Evolutionary conservation across 139 green algal genomes (phyloP).

Genomic region (Micractinium conductrix): DNA sequence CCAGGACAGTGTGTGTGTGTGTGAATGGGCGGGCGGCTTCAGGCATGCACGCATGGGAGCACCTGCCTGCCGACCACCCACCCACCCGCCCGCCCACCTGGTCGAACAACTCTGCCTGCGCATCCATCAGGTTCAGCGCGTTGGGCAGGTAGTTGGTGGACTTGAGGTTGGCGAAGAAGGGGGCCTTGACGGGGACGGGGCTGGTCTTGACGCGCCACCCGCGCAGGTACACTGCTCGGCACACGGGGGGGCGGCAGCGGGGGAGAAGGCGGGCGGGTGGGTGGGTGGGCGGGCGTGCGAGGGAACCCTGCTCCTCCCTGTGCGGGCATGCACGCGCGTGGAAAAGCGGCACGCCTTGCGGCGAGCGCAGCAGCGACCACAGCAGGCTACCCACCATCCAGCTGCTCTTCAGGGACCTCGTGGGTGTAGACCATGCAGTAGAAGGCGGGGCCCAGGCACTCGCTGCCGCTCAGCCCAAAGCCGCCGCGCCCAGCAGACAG

Average conservation of each 20-base stretch:
- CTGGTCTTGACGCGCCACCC: constrained; percentile 63
- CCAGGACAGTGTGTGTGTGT: too few relatives aligned
- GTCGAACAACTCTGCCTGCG: constrained; percentile 57
- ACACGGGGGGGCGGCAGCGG: background rate
- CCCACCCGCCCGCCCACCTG: constrained; percentile 36
- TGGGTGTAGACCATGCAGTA: constrained; percentile 69
- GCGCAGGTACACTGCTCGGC: constrained; percentile 35
- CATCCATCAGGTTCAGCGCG: constrained; percentile 62
- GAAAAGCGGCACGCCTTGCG: background rate
- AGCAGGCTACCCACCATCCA: constrained; percentile 30
- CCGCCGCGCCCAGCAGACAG: constrained; percentile 70
- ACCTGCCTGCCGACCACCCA: too few relatives aligned
- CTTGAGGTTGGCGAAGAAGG: constrained; percentile 64
- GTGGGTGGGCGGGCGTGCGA: background rate
- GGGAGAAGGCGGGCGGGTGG: background rate
- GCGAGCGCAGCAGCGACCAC: background rate
- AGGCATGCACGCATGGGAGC: too few relatives aligned
- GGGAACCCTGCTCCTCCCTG: too few relatives aligned
- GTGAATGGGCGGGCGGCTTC: too few relatives aligned
- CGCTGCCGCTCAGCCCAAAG: constrained; percentile 59
- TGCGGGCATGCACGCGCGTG: too few relatives aligned
- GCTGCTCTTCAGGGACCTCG: constrained; percentile 29
- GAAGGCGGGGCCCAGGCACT: constrained; percentile 57
- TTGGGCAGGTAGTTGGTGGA: constrained; percentile 75
- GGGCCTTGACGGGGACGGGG: constrained; percentile 53